These are phyloP conservation scores for Narthecium ossifragum DNA, from an alignment of 106 monocot species.

Conservation along the genomic window DNA sequence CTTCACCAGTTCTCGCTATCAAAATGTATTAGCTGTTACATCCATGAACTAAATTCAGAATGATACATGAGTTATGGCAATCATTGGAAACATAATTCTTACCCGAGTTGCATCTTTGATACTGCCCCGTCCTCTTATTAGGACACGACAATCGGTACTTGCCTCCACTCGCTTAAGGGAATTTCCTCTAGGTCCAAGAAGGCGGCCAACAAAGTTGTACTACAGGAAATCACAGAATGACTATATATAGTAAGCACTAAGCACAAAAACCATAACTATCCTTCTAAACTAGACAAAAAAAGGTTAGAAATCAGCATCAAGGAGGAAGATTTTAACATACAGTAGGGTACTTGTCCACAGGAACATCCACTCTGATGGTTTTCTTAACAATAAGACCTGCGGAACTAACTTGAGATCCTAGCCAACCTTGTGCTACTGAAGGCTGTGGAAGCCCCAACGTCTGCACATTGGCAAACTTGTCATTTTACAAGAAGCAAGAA, in stretches of 20 bases:
- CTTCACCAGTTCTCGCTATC: too few species aligned
- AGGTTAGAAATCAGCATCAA: background rate
- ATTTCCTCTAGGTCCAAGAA: constrained; percentile 92
- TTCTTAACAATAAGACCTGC: constrained; percentile 56
- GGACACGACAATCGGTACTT: constrained; percentile 74
- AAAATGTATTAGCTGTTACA: too few species aligned
- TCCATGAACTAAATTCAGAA: too few species aligned
- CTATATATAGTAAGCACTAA: background rate
- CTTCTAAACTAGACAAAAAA: too few species aligned
- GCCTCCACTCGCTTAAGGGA: constrained; percentile 87
- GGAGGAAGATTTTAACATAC: constrained; percentile 15
- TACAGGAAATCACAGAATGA: constrained; percentile 15
- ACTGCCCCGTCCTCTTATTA: constrained; percentile 87
- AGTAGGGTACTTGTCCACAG: constrained; percentile 36
- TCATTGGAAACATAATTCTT: too few species aligned
- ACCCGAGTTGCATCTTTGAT: constrained; percentile 88
- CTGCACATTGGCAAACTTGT: too few species aligned
- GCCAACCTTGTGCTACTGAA: constrained; percentile 65
- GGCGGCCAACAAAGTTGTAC: constrained; percentile 92
- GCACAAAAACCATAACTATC: background rate
- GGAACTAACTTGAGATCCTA: constrained; percentile 71
- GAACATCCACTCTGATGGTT: constrained; percentile 32
- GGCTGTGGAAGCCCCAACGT: constrained; percentile 50
- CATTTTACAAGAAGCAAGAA: too few species aligned
- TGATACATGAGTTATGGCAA: too few species aligned